These are phyloP conservation scores for Agapanthus africanus DNA, from an alignment of 106 monocot genomes.

Conservation along the genomic window DNA sequence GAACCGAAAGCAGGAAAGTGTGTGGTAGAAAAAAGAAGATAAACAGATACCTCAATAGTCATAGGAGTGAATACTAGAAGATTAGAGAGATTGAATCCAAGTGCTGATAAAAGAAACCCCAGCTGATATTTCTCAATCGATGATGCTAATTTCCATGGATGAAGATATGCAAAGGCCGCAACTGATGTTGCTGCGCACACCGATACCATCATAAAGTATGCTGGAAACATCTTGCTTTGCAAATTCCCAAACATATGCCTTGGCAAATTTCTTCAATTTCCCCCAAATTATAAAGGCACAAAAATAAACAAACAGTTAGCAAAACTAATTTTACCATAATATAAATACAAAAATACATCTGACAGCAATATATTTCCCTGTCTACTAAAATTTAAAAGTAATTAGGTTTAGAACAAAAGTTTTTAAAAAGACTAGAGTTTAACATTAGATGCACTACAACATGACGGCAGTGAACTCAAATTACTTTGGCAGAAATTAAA, in stretches of 20 bases:
- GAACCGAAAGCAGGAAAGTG: too few species aligned
- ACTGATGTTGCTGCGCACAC: conserved; percentile 44
- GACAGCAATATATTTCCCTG: too few species aligned
- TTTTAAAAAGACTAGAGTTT: too few species aligned
- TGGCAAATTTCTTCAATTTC: conserved; percentile 73
- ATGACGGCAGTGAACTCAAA: too few species aligned
- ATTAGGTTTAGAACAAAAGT: too few species aligned
- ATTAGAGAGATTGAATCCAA: conserved; percentile 83
- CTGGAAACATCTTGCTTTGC: conserved; percentile 95
- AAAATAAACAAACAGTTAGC: too few species aligned
- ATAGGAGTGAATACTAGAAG: conserved; percentile 91
- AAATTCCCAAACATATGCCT: conserved; percentile 87
- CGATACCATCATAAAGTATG: conserved; percentile 61
- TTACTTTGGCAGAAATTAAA: too few species aligned
- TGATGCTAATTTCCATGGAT: conserved; percentile 70
- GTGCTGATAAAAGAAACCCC: conserved; percentile 71
- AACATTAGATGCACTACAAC: too few species aligned
- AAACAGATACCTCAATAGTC: conserved; percentile 71
- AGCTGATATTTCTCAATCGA: conserved; percentile 71
- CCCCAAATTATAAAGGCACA: too few species aligned
- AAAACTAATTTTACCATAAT: neutral
- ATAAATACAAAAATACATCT: neutral
- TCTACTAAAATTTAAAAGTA: too few species aligned
- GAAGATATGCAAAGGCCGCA: conserved; percentile 78
- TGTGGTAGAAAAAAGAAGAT: neutral